phyloP scores from a whole-genome alignment of 495 filamentous ascomycete species.

The Aspergillus heteromorphus region DNA sequence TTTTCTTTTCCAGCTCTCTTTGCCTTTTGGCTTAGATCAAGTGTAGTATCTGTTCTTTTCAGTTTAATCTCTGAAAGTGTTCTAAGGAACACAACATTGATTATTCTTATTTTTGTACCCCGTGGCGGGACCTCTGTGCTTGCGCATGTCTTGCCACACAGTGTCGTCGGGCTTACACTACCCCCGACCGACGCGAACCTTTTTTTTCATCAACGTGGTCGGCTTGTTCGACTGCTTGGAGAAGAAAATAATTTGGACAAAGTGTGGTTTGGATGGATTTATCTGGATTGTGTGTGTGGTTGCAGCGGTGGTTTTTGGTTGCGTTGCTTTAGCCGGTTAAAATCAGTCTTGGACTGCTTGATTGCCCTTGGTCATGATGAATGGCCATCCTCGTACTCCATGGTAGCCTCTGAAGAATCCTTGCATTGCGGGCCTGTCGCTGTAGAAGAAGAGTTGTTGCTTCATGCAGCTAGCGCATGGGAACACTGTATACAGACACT shows the following conservation, averaged over 20 bases:
- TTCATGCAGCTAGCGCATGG: no score
- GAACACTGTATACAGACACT: no score
- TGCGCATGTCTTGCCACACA: constrained; percentile 67
- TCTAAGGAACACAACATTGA: constrained; percentile 69
- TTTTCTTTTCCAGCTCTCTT: constrained; percentile 54
- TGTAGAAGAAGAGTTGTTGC: no score
- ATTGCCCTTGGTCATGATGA: no score
- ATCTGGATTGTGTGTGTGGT: no score
- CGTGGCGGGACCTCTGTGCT: constrained; percentile 67
- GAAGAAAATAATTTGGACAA: constrained; percentile 21
- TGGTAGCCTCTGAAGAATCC: no score
- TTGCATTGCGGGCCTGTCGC: no score
- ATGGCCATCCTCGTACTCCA: no score
- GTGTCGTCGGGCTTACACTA: constrained; percentile 91
- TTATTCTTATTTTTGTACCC: constrained; percentile 76
- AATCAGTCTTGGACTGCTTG: no score
- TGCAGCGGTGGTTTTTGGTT: no score
- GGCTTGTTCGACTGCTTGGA: constrained; percentile 35
- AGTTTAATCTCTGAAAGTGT: constrained; percentile 80
- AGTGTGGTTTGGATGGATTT: no score
- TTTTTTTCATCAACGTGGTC: constrained; percentile 20
- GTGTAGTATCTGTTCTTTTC: constrained; percentile 99
- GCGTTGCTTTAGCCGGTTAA: no score
- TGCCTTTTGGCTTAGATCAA: constrained; percentile 75
- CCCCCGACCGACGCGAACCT: constrained; percentile 72